Percentiles rank a stretch among this genome's conserved stretches.
These are phyloP conservation scores for Spergularia bocconei DNA, from an alignment of 148 eudicot species.

Conservation along the genomic window DNA sequence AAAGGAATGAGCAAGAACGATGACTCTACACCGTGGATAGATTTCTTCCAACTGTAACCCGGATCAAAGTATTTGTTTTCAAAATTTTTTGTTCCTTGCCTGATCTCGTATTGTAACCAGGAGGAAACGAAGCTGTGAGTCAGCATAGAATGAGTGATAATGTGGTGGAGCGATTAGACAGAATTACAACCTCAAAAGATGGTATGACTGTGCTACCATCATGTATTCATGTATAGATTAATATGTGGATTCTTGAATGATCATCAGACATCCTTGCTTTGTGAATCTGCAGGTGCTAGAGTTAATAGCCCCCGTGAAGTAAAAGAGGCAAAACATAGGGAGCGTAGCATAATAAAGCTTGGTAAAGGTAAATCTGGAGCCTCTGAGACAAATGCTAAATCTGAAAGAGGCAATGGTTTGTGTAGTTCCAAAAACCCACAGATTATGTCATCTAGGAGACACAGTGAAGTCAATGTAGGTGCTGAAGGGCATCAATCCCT, in stretches of 20 bases:
- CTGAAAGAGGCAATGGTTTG: slow-evolving; percentile 42
- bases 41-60: neutral
- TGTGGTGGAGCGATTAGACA: slow-evolving; percentile 25
- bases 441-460: slow-evolving; percentile 31
- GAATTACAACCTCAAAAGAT: slow-evolving; percentile 36
- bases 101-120: slow-evolving; percentile 11
- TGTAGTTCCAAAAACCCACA: slow-evolving; percentile 35
- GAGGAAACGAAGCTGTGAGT: slow-evolving; percentile 57
- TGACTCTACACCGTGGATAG: neutral
- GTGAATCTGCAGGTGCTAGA: slow-evolving; percentile 43
- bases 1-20: too few species aligned
- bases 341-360: slow-evolving; percentile 57
- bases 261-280: neutral
- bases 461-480: slow-evolving; percentile 32
- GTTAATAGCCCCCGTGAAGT: slow-evolving; percentile 33
- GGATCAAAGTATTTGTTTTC: neutral
- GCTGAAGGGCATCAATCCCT: slow-evolving; percentile 33
- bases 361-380: slow-evolving; percentile 45
- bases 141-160: slow-evolving; percentile 39
- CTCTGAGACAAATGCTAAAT: slow-evolving; percentile 33
- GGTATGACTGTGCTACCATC: slow-evolving; percentile 28
- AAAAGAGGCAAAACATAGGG: slow-evolving; percentile 42
- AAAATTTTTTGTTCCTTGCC: neutral
- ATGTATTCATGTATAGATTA: too few species aligned
- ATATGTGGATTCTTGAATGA: slow-evolving; percentile 13